Base-by-base conservation (phyloP, 495 filamentous ascomycete genomes). In the Cryomyces minteri region DNA sequence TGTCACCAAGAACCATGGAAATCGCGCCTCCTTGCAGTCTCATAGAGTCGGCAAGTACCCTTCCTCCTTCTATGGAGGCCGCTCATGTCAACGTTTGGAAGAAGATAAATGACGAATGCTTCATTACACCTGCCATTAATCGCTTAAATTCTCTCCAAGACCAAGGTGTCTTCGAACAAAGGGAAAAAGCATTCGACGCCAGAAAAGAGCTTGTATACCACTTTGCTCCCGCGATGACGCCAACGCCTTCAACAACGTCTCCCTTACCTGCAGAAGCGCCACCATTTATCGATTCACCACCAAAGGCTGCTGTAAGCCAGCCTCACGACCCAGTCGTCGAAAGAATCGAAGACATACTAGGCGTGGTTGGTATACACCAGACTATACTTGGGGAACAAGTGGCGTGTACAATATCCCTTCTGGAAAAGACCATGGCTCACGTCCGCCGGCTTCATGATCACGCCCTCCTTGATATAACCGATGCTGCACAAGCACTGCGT, bases 331-430 rank as follows among this genome's bases (percentile, higher is more conserved):
- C 12, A 37, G 34, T 37, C 12, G 12, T 37, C 12, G 34, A 37
- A 12, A 37, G 34, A 12, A 37, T 37, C 34, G 34, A 37, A 7
- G 34, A 37, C 12, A 37, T 37, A 37, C 34, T 37, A 12, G 34
- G 34, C 34, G 7, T 37, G 34, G 34, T 37, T 37, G 12, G 34
- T 37, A 7, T 7, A 7, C 12, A 37, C 12, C 12, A 37, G 34
- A 37, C 12, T 7, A 37, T 37, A 37, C 34, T 37, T 37, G 12
- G 12, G 12, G 34, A 37, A 12, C 34, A 37, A 37, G 34, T 37
- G 54, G 65, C 51, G 30, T 38, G 12, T 18, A 32, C 40, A 31
- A 41, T 31, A 14, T 36, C 31, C 12, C 7, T 37, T 7, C 34
- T 37, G 34, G 34, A 37, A 37, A 37, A 37, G 31, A 43, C 46